phyloP scores from a whole-genome alignment of 1,284 basidiomycete species.

The Irpex sp. region DNA sequence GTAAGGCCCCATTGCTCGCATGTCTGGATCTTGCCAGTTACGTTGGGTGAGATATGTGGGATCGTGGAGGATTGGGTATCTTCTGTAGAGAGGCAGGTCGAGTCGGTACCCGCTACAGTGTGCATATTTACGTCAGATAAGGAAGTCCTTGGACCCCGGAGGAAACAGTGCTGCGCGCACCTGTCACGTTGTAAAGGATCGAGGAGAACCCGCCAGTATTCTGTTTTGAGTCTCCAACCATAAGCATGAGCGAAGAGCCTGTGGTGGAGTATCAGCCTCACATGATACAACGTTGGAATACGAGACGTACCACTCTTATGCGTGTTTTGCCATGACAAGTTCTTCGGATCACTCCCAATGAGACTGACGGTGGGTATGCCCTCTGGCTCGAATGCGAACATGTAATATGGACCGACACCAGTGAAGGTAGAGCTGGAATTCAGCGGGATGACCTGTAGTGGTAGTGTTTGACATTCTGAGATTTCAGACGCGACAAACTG shows the following conservation, averaged over 20 bases:
- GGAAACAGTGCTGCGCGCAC: constrained; percentile 21
- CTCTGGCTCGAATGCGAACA: constrained; percentile 41
- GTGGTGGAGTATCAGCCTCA: not conserved
- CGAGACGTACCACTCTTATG: constrained; percentile 39
- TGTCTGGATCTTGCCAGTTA: constrained; percentile 36
- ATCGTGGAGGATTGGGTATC: not conserved
- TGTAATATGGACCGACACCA: constrained; percentile 31
- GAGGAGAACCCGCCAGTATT: constrained; percentile 38
- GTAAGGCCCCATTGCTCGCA: constrained; percentile 47
- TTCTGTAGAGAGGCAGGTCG: not conserved
- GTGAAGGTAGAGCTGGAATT: constrained; percentile 12
- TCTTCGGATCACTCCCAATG: constrained; percentile 35
- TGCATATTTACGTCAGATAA: not conserved
- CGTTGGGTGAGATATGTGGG: constrained; percentile 34
- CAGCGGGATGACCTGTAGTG: constrained; percentile 16
- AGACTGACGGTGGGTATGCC: constrained; percentile 37
- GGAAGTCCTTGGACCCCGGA: not conserved
- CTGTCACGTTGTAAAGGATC: constrained; percentile 30
- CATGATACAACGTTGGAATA: constrained; percentile 13
- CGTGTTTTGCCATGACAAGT: constrained; percentile 40
- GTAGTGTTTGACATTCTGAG: constrained; percentile 19
- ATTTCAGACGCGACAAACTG: constrained; percentile 14
- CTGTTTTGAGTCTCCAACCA: constrained; percentile 35
- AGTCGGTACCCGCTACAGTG: not conserved
- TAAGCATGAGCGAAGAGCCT: not conserved